A percentile compares a stretch with the other conserved stretches of the same genome.
Evolutionary conservation across 176 grass and related monocot genomes (phyloP).

Genomic region (maize (Zea mays)): DNA sequence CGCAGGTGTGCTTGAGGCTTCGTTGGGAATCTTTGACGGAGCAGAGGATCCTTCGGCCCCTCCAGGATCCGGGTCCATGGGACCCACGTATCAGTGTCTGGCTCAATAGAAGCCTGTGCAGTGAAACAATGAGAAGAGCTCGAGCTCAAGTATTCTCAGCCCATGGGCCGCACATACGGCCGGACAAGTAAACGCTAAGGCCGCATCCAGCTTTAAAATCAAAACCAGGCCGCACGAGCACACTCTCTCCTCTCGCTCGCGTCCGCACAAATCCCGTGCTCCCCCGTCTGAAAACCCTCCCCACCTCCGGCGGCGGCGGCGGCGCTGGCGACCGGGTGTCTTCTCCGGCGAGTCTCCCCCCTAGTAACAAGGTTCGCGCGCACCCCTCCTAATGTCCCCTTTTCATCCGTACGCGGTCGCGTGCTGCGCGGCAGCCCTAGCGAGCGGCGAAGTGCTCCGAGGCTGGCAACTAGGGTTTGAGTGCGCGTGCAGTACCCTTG

Average conservation of each 20-base stretch:
- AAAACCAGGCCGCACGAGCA: constrained; percentile 27
- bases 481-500: not conserved
- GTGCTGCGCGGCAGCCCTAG: not conserved
- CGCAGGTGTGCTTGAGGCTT: no score
- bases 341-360: constrained; percentile 28
- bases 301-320: constrained; percentile 9
- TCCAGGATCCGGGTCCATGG: no score
- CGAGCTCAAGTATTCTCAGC: not conserved
- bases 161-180: not conserved
- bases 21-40: not conserved
- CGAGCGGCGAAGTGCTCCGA: constrained; percentile 11
- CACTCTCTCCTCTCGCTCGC: not conserved
- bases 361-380: constrained; percentile 11
- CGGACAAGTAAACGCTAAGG: not conserved
- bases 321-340: constrained; percentile 24
- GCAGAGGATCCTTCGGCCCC: not conserved
- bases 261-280: constrained; percentile 28
- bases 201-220: not conserved
- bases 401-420: not conserved
- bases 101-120: not conserved
- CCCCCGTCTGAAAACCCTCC: constrained; percentile 45
- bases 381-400: not conserved
- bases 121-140: not conserved
- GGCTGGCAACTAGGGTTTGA: constrained; percentile 4
- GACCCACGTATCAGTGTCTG: not conserved